Evolutionary conservation across 805 yeast species (phyloP), one percentile per base, ranked within the genome.

Genomic region (Sugiyamaella americana): DNA sequence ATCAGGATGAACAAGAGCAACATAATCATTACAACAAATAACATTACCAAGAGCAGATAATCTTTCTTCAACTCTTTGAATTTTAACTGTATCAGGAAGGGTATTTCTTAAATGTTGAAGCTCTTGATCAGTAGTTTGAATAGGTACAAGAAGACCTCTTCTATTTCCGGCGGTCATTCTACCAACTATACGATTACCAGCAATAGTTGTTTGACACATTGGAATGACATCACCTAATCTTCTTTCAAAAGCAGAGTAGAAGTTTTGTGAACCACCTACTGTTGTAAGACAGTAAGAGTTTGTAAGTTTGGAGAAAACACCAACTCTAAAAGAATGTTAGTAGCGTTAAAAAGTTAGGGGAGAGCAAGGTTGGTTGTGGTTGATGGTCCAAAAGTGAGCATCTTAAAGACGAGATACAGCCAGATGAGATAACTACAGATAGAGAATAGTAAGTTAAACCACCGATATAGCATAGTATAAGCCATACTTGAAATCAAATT

Each of bases 81-180:
- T 88, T 69, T 85, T 89, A 57, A 93, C 96, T 43, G 82, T 69
- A 61, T 93, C 99, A 13, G 99, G 99, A 58, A 93, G 78, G 54
- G 95, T 81, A 73, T 93, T 93, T 78, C 99, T 80, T 62, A 93
- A 72, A 70, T 93, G 99, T 83, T 88, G 93, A 56, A 93, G 79
- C 69, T 93, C 99, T 70, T 93, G 98, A 69, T 93, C 99, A 4
- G 97, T 87, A 39, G 99, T 93, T 69, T 89, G 96, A 10, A 95
- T 85, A 52, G 99, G 99, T 13, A 93, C 98, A 49, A 93, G 76
- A 54, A 93, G 72, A 30, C 99, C 99, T 66, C 98, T 80, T 74
- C 98, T 84, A 78, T 93, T 93, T 61, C 96, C 98, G 39, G 96
- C 97, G 37, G 96, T 85, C 94, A 93, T 84, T 68, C 98, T 79